phyloP scores from a whole-genome alignment of 2,329 filamentous ascomycete species.

The Fusarium foetens region DNA sequence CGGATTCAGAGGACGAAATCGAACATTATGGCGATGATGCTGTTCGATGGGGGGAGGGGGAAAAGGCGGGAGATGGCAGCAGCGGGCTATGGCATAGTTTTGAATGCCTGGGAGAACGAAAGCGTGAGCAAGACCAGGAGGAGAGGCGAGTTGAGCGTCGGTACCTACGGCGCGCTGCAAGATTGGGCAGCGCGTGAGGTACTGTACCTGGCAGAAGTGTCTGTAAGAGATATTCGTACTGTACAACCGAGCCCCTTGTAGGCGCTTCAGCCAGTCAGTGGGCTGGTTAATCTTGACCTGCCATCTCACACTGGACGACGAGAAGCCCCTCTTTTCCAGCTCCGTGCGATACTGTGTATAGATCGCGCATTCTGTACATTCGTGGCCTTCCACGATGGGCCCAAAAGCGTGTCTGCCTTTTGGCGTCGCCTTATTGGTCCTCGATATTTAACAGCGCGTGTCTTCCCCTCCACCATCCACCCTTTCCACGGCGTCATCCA shows the following conservation, averaged over 20 bases:
- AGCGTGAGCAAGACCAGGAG: conserved; percentile 37
- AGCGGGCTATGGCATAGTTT: conserved; percentile 52
- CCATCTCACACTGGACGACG: conserved; percentile 17
- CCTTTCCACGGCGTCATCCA: conserved; percentile 31
- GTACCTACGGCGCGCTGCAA: conserved; percentile 37
- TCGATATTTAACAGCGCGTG: conserved; percentile 31
- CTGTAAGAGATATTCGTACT: neutral
- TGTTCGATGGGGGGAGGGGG: conserved; percentile 61
- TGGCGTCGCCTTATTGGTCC: conserved; percentile 38
- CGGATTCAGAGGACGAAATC: conserved; percentile 61
- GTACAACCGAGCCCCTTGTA: conserved; percentile 29
- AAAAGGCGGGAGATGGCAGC: conserved; percentile 47
- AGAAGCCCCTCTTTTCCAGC: conserved; percentile 21
- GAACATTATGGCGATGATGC: conserved; percentile 63
- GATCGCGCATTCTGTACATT: conserved; percentile 27
- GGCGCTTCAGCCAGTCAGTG: conserved; percentile 22
- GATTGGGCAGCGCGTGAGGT: conserved; percentile 9
- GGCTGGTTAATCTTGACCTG: neutral
- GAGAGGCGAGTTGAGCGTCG: conserved; percentile 32
- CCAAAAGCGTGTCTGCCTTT: conserved; percentile 42
- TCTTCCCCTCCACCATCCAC: conserved; percentile 25
- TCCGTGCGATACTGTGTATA: conserved; percentile 31
- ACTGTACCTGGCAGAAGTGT: conserved; percentile 24
- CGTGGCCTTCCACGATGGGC: conserved; percentile 31
- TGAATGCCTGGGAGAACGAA: conserved; percentile 44